Evolutionary conservation across 83 land plant genomes (phyloP), one percentile per base, ranked within the genome.

Genomic region (Isoetes engelmannii): DNA sequence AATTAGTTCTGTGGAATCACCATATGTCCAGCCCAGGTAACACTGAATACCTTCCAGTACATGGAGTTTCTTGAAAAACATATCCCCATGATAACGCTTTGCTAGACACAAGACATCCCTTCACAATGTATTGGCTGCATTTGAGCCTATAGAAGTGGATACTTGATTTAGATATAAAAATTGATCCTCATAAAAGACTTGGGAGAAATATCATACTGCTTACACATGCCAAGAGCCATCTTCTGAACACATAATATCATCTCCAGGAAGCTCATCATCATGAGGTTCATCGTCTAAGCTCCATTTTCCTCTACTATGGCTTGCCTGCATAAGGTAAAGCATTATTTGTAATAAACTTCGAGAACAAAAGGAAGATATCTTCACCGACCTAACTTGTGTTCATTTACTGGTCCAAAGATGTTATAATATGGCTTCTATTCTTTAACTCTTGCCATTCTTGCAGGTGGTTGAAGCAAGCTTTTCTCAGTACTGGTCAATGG

Each of bases 221-320:
- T 51, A 51, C 54, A 51, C 12, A 15, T 51, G 54, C 54, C 54
- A 51, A 12, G 54, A 51, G n/a, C 54, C 54, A 51, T 51, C 54
- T 51, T 51, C 54, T 12, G 15, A 51, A 51, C 54, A 51, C 12
- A 10, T 51, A 51, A 51, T 51, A 51, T 51, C 54, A 10, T 3
- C 3, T 10, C 54, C 54, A 51, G 3, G 12, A 51, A 51, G 54
- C 15, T 51, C 54, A 51, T 51, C 54, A 10, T 51, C 54, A 51
- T 51, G 54, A 12, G 54, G 54, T n/a, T 51, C 54, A 12, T 51
- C 54, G 15, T 51, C 54, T 51, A 51, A 51, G 15, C 54, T 51
- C 54, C 54, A 51, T n/a, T 51, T 51, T n/a, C 54, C 15, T n/a
- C 3, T 51, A 51, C 3, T 51, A 51, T 12, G 12, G 54, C 54